Evolutionary conservation across 805 yeast genomes (phyloP), one percentile per base, ranked within the genome.

Genomic region (Cyberlindnera maritima): DNA sequence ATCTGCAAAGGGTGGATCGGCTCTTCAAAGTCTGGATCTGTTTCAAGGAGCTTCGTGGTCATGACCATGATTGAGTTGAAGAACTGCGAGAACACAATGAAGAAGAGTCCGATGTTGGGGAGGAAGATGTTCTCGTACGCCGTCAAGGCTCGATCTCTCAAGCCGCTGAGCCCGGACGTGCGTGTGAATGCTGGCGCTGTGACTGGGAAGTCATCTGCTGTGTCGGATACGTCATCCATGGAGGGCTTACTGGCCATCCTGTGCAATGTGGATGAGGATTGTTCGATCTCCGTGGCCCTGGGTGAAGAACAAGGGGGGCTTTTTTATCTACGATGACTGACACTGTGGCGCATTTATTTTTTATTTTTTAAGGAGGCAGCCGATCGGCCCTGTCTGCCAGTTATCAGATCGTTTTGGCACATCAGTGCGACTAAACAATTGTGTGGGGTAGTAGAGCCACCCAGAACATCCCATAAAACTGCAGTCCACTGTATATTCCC

Each of bases 1-100:
- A 90, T 85, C 64, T 89, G 96, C 28, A 86, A 64, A 1, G 96
- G 95, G 58, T 84, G 82, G 54, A 88, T 76, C 6, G 88, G 85
- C 15, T 68, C 70, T 10, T 70, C 71, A 44, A 81, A 77, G 45
- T 74, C 80, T 15, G 75, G 69, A 54, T 83, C 87, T 1, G 85
- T 78, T 50, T 83, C 87, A 41, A 88, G 66, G n/a, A 88, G 65
- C 60, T 88, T 84, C 53, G 95, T 84, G 4, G 86, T 75, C 7
- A 84, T 75, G 6, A 84, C 76, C 96, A 88, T 88, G 23, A 83
- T 61, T 2, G 91, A 80, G 61, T 86, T 87, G 71, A 85, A 85
- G 42, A 87, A 71, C 60, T 86, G 92, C 3, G 91, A 76, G 11
- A 77, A 44, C 7, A 86, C 63, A 21, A 85, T 67, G 20, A 85